A percentile compares a stretch with the other conserved stretches of the same genome.
Evolutionary conservation across 306 rosid genomes (phyloP).

Genomic region (Sphenostylis stenocarpa): DNA sequence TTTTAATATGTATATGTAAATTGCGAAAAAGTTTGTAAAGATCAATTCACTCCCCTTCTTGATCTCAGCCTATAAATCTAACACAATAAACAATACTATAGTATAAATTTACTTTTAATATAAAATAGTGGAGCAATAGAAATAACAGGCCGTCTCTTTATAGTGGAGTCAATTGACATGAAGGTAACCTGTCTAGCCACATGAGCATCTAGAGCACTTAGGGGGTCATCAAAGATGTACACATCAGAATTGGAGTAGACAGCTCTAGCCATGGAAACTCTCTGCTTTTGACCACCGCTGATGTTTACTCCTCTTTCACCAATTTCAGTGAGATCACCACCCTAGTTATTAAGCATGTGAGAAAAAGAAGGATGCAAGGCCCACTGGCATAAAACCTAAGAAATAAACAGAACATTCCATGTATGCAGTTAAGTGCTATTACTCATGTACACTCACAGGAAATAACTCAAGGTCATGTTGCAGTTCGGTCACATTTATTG

Average conservation of each 20-base stretch:
- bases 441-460: constrained; percentile 59
- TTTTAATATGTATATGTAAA: too few species aligned
- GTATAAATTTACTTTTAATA: constrained; percentile 2
- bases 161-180: constrained; percentile 19
- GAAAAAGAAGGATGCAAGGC: constrained; percentile 19
- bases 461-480: constrained; percentile 79
- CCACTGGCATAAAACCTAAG: constrained; percentile 10
- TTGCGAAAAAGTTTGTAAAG: too few species aligned
- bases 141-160: constrained; percentile 7
- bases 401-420: constrained; percentile 3
- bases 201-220: constrained; percentile 96
- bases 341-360: constrained; percentile 48
- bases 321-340: constrained; percentile 89
- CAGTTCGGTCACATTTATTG: constrained; percentile 74
- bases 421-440: constrained; percentile 34
- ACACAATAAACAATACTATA: constrained; percentile 19
- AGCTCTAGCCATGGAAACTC: constrained; percentile 97
- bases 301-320: constrained; percentile 98
- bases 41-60: too few species aligned
- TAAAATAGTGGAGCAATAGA: constrained; percentile 15
- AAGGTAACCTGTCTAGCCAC: constrained; percentile 82
- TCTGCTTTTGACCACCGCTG: constrained; percentile 97
- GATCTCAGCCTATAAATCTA: too few species aligned
- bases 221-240: constrained; percentile 86
- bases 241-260: constrained; percentile 85